Evolutionary conservation across 163 green algal species (phyloP).

Genomic region (Chlamydomonas reinhardtii): DNA sequence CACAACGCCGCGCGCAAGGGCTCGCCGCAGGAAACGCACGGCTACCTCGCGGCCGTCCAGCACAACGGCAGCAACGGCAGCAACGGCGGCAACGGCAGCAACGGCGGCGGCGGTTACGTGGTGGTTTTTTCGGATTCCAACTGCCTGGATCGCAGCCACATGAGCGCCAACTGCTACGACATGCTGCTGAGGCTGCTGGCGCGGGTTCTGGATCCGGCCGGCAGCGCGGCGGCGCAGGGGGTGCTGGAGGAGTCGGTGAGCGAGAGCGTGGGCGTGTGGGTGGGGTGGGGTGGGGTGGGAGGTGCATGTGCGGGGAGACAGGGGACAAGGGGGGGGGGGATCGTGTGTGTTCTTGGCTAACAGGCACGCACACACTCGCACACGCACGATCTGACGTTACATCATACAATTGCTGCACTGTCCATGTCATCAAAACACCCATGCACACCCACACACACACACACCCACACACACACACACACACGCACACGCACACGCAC

Average conservation of each 20-base stretch:
- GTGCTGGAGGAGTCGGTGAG: constrained; percentile 40
- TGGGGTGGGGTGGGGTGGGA: neutral
- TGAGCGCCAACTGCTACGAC: constrained; percentile 45
- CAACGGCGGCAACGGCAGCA: too few species aligned
- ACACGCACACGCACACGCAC: too few species aligned
- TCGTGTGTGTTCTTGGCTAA: too few species aligned
- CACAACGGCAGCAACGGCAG: too few species aligned
- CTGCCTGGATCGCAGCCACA: constrained; percentile 68
- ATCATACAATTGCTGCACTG: too few species aligned
- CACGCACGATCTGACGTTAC: too few species aligned
- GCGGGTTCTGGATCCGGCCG: constrained; percentile 4
- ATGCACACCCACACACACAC: too few species aligned
- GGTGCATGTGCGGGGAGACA: too few species aligned
- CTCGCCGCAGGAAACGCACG: neutral
- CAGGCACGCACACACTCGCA: too few species aligned
- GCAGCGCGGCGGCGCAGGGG: neutral
- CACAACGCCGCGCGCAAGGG: constrained; percentile 12
- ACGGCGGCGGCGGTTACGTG: constrained; percentile 47
- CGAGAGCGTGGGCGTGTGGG: neutral
- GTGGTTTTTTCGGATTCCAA: constrained; percentile 64
- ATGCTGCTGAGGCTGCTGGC: constrained; percentile 31
- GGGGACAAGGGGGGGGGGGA: neutral
- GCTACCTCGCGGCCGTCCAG: constrained; percentile 44
- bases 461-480: too few species aligned
- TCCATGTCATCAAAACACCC: too few species aligned